Conservation (phyloP, 2,329 filamentous ascomycete genomes). For the Sporothrix luriei region DNA sequence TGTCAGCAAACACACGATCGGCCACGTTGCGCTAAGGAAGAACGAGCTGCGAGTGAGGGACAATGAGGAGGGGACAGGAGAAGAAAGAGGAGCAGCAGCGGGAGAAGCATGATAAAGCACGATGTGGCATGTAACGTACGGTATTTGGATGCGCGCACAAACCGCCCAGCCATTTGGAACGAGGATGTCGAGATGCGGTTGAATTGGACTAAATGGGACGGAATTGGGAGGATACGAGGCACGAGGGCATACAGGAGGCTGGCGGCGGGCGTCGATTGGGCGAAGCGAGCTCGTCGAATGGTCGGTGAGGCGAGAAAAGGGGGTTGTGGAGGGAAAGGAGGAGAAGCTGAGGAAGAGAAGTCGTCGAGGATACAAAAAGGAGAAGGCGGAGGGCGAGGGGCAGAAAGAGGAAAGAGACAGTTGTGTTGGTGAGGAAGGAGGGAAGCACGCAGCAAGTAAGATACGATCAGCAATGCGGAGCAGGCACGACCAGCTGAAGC, state of each 20-base stretch:
- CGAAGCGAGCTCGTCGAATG: conserved; percentile 13
- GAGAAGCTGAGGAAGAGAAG: not conserved
- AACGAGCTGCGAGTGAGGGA: not conserved
- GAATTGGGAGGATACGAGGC: not conserved
- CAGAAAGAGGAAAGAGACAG: conserved; percentile 11
- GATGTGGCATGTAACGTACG: conserved; percentile 49
- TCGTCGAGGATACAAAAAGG: conserved; percentile 13
- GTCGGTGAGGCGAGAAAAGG: conserved; percentile 15
- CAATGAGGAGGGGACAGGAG: not conserved
- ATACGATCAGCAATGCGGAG: conserved; percentile 5
- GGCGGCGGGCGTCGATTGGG: conserved; percentile 6
- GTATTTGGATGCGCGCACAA: conserved; percentile 70
- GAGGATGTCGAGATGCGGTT: conserved; percentile 10
- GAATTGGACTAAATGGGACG: not conserved
- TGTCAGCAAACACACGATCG: conserved; percentile 13
- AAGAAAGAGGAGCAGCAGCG: conserved; percentile 23
- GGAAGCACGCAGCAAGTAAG: not conserved
- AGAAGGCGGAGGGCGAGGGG: conserved; percentile 22
- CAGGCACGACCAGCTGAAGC: conserved; percentile 14
- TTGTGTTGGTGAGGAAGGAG: conserved; percentile 21
- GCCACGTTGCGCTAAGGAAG: conserved; percentile 7
- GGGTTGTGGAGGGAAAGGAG: conserved; percentile 4
- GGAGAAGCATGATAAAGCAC: conserved; percentile 5
- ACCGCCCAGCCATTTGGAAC: conserved; percentile 60
- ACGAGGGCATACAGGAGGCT: conserved; percentile 16